Conservation (phyloP, 257 asterid species). For the Solanum bulbocastanum region DNA sequence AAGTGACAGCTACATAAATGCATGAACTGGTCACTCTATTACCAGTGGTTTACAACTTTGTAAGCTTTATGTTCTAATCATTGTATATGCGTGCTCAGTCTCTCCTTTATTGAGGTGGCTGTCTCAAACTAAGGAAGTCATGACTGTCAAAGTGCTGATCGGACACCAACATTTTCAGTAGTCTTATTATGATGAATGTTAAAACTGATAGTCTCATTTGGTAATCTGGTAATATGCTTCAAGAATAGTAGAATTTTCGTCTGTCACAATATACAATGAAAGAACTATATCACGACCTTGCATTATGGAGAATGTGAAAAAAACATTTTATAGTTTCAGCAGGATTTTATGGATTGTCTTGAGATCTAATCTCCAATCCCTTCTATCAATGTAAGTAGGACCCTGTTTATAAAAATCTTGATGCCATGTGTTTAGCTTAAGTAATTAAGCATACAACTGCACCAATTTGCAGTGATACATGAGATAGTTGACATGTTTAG, state of each 20-base stretch:
- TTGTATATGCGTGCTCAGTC: background rate
- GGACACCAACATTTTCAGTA: background rate
- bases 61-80: background rate
- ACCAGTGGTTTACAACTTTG: background rate
- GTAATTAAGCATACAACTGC: background rate
- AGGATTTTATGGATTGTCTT: background rate
- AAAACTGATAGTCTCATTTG: background rate
- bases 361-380: background rate
- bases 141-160: background rate
- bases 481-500: background rate
- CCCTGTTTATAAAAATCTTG: background rate
- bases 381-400: background rate
- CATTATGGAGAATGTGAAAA: background rate
- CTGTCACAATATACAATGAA: background rate
- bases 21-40: background rate
- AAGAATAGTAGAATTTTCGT: background rate
- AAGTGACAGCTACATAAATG: background rate
- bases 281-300: background rate
- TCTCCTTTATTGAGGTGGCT: background rate
- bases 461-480: background rate
- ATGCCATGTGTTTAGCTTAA: background rate
- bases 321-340: background rate
- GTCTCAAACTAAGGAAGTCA: background rate
- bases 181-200: background rate
- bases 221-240: background rate